Conservation (phyloP, 176 grass and related monocot species). For the Oryza australiensis region DNA sequence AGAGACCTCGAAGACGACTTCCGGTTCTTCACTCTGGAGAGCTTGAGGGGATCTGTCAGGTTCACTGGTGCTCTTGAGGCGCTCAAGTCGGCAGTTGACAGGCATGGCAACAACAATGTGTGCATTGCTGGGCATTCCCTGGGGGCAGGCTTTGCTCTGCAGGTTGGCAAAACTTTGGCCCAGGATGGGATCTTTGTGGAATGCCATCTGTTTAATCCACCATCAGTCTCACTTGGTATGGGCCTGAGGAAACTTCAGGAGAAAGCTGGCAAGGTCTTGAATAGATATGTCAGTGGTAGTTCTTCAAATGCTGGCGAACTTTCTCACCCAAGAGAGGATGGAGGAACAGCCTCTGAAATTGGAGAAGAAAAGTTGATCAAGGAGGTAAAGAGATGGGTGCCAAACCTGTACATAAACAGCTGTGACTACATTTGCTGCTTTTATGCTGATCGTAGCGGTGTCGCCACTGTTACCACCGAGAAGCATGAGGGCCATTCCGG, state of each 20-base stretch:
- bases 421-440: constrained; percentile 84
- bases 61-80: constrained; percentile 64
- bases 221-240: constrained; percentile 68
- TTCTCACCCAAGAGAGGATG: constrained; percentile 17
- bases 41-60: constrained; percentile 76
- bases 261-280: constrained; percentile 43
- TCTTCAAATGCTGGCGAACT: constrained; percentile 16
- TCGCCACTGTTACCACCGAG: constrained; percentile 36
- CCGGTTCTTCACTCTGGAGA: constrained; percentile 61
- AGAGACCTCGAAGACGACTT: constrained; percentile 90
- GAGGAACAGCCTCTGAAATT: background rate
- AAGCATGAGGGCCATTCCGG: constrained; percentile 7
- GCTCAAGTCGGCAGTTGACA: constrained; percentile 50
- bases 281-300: constrained; percentile 34
- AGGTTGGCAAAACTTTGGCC: constrained; percentile 71
- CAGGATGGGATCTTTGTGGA: constrained; percentile 66
- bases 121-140: constrained; percentile 80
- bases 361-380: constrained; percentile 46
- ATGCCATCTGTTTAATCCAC: constrained; percentile 87
- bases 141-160: constrained; percentile 69
- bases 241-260: constrained; percentile 60
- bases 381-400: constrained; percentile 85
- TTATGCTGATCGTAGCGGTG: constrained; percentile 49
- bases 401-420: constrained; percentile 73
- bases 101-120: constrained; percentile 55